phyloP scores from a whole-genome alignment of 306 rosid genomes.

The Senna tora region DNA sequence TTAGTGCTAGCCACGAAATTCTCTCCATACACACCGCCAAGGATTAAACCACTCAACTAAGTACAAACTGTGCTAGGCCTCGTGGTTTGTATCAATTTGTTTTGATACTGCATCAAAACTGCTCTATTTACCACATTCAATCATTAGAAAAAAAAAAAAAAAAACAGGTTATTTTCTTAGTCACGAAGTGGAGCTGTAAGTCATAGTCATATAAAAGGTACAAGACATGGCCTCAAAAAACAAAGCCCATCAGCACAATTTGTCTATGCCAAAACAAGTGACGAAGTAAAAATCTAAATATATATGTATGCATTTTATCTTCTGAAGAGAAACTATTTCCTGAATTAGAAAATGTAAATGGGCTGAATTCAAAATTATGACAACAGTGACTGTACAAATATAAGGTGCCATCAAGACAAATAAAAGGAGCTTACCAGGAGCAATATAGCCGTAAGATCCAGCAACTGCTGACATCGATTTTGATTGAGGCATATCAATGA shows the following conservation, averaged over 20 bases:
- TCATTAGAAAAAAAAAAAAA: too few species aligned
- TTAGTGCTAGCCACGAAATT: too few species aligned
- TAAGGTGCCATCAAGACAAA: background rate
- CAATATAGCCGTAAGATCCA: constrained; percentile 97
- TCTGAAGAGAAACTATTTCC: background rate
- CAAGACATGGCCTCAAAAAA: background rate
- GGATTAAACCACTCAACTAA: too few species aligned
- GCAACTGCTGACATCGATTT: constrained; percentile 98
- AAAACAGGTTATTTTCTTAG: too few species aligned
- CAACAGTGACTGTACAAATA: background rate
- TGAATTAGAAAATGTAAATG: background rate
- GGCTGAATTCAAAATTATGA: background rate
- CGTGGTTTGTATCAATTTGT: background rate
- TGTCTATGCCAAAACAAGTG: constrained; percentile 8
- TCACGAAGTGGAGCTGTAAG: too few species aligned
- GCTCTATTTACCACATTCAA: constrained; percentile 7
- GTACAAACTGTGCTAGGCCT: too few species aligned
- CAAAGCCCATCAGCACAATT: background rate
- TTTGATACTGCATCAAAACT: constrained; percentile 20
- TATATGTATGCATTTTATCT: background rate
- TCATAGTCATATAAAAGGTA: background rate
- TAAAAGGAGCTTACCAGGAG: constrained; percentile 77
- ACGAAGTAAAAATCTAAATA: background rate
- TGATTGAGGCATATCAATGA: constrained; percentile 95
- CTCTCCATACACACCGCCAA: too few species aligned